Evolutionary conservation across 306 rosid genomes (phyloP).

Genomic region (Prunus dulcis): DNA sequence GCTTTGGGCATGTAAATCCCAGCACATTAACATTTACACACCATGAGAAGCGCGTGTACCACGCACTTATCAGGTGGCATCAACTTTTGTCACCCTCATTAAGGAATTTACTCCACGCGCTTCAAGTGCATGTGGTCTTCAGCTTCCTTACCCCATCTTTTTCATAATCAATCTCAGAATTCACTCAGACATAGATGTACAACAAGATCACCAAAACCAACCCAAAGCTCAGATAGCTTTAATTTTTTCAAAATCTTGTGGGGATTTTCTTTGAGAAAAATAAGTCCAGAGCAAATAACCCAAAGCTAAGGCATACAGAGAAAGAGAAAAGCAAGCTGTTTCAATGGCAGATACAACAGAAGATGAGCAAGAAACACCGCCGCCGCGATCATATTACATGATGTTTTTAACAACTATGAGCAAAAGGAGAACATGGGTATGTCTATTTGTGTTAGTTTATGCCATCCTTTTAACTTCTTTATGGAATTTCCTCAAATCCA

Average conservation of each 20-base stretch:
- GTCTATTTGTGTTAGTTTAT: slow-evolving; percentile 52
- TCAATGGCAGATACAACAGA: slow-evolving; percentile 39
- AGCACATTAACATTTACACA: background rate
- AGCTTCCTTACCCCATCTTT: background rate
- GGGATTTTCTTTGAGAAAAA: background rate
- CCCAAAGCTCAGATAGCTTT: background rate
- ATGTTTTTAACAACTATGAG: slow-evolving; percentile 55
- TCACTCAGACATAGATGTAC: background rate
- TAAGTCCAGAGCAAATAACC: background rate
- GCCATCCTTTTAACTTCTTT: slow-evolving; percentile 47
- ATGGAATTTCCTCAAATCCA: slow-evolving; percentile 69
- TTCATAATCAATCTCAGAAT: background rate
- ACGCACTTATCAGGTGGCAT: background rate
- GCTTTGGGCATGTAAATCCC: background rate
- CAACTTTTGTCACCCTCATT: background rate
- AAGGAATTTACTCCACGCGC: background rate
- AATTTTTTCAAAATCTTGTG: background rate
- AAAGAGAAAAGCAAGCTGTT: background rate
- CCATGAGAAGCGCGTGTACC: background rate
- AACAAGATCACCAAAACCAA: background rate
- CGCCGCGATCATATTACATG: slow-evolving; percentile 42
- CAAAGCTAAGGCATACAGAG: background rate
- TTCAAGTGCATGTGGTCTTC: background rate
- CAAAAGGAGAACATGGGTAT: slow-evolving; percentile 85
- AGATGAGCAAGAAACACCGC: slow-evolving; percentile 28